phyloP scores from a whole-genome alignment of 1,139 yeast species.

The Yamadazyma sp. region DNA sequence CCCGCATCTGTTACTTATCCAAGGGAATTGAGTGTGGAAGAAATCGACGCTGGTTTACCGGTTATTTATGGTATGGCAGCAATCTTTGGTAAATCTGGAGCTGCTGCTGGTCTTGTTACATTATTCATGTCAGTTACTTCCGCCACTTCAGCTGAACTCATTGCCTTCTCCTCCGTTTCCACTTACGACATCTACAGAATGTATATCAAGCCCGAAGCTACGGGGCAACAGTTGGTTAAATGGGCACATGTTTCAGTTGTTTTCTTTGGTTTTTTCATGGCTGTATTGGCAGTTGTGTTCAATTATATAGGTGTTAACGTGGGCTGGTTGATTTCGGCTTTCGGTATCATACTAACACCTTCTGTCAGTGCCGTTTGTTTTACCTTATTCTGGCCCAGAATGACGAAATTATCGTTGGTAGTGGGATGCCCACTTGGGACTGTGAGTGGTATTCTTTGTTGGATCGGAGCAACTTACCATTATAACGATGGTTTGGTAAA shows the following conservation, averaged over 20 bases:
- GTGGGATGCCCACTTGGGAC: constrained; percentile 51
- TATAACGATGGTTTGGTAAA: constrained; percentile 22
- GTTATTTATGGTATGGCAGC: constrained; percentile 22
- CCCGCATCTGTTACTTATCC: constrained; percentile 30
- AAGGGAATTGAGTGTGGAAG: constrained; percentile 20
- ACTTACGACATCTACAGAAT: constrained; percentile 37
- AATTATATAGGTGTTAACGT: constrained; percentile 30
- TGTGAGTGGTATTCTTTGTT: constrained; percentile 41
- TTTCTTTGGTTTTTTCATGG: constrained; percentile 28
- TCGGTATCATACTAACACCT: constrained; percentile 34
- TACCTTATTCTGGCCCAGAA: constrained; percentile 49
- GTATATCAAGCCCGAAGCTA: constrained; percentile 33
- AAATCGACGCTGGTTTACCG: constrained; percentile 22
- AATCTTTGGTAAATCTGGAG: constrained; percentile 34
- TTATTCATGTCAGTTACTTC: constrained; percentile 40
- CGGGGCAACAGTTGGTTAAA: constrained; percentile 30
- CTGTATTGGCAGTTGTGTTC: constrained; percentile 28
- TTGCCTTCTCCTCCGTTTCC: constrained; percentile 36
- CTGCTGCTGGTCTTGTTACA: constrained; percentile 35
- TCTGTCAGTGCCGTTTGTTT: constrained; percentile 36
- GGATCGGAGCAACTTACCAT: constrained; percentile 37
- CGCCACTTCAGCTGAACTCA: constrained; percentile 38
- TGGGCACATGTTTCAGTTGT: constrained; percentile 28
- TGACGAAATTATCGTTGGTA: constrained; percentile 39
- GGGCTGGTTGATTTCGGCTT: constrained; percentile 32